A percentile compares a stretch with the other conserved stretches of the same genome.
Evolutionary conservation across 306 rosid genomes (phyloP).

Genomic region (Vigna mungo): DNA sequence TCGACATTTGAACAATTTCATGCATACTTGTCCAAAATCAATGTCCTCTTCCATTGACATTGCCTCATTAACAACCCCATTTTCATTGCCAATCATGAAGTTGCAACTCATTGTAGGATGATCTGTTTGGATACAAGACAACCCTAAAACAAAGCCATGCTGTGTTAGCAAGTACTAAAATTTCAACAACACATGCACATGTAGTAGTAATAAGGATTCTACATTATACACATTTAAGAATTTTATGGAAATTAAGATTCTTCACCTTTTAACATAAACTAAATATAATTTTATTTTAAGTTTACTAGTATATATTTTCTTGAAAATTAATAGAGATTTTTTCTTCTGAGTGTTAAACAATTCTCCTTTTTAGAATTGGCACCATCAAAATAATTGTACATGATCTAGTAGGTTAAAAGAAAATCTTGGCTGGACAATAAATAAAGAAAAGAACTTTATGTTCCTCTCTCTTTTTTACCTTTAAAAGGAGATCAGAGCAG

Average conservation of each 20-base stretch:
- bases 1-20: not conserved
- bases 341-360: not conserved
- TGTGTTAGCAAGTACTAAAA: not conserved
- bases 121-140: not conserved
- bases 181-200: constrained; percentile 4
- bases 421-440: no score
- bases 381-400: not conserved
- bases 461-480: not conserved
- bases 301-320: not conserved
- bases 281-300: not conserved
- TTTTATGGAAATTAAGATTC: no score
- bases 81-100: constrained; percentile 4
- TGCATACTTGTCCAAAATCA: constrained; percentile 10
- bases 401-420: no score
- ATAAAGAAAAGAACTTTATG: not conserved
- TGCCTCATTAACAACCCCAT: constrained; percentile 31
- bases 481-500: not conserved
- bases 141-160: not conserved
- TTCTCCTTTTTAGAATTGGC: not conserved
- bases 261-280: not conserved
- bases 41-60: constrained; percentile 33
- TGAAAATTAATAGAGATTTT: not conserved
- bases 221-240: not conserved
- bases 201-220: not conserved
- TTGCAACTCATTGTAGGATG: not conserved